Evolutionary conservation across 345 rosid genomes (phyloP), one percentile per base, ranked within the genome.

Genomic region (Acer negundo): DNA sequence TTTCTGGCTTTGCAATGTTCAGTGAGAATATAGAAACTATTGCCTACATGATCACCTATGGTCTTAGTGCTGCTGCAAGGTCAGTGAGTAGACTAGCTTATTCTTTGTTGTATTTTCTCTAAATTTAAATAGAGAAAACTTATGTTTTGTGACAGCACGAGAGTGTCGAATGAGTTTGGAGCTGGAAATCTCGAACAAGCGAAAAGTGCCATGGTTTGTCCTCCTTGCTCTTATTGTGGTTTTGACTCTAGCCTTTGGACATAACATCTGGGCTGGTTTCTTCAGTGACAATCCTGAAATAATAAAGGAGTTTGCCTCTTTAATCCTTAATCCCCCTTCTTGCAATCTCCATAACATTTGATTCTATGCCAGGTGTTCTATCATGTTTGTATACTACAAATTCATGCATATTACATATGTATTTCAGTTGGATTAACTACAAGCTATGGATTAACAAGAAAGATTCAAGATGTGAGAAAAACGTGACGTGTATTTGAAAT

Each of bases 51-150:
- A 80, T 89, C 49, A 85, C 87, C 16, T 89, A 86, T 10, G 98
- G 99, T 16, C 88, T 95, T 4, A 86, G 94, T 77, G 94, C 97
- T 47, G 92, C 94, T 22, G 93, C 90, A 69, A 93, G 98, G 98
- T 94, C 62, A 69, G 91, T 35, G 62, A 46, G 20, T 10, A 70
- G 8, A 7, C 40, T 19, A 23, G 62, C 46, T 42, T 42, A 11
- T 42, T 42, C 9, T 17, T 3, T 46, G 31, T 49, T 9, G 38
- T 11, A 10, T 2, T 49, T 15, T 49, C 55, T 7, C 28, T 40
- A 0, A 59, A 72, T 20, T 38, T 24, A 59, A 26, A 61, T 49
- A 66, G 1, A 38, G n/a, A 2, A 19, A 19, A 47, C 7, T 63
- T 1, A 0, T 16, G 44, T 17, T 15, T 31, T 15, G 53, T 28